Evolutionary conservation across 805 yeast species (phyloP), one percentile per base, ranked within the genome.

Genomic region (Sugiyamaella chiloensis): DNA sequence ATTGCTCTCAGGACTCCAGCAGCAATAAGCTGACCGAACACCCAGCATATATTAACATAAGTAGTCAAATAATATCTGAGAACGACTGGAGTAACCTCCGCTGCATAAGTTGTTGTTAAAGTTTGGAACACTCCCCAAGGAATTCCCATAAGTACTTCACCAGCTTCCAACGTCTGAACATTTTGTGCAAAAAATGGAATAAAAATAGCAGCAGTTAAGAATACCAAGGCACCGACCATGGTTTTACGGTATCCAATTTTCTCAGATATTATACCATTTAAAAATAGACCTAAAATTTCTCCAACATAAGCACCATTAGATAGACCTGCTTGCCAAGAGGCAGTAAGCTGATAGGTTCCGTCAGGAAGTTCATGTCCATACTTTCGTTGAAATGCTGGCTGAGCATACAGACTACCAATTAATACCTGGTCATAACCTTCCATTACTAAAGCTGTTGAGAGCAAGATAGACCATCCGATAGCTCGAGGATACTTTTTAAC

Each of bases 111-210:
- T 5, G 76, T 71, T 2, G 77, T 67, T 53, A 78, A 58, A 23
- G 77, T 69, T 46, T 70, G 76, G 55, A 77, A 76, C 5, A 70
- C 66, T 44, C 84, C 83, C 78, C 80, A 78, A 52, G 78, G 70
- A 23, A 76, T 30, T 11, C 60, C 50, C 20, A 29, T 29, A 39
- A 46, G 19, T 8, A 46, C 31, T 36, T 46, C 45, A 12, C 46
- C 51, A 3, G 29, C 51, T n/a, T 47, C 21, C 24, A 42, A 40
- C 24, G 47, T 65, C 11, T 62, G 63, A 19, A 66, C 47, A 48
- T 59, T 61, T 9, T 64, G 60, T 29, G 77, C 70, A 56, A 72
- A 74, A 53, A 73, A 73, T 30, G 68, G 66, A 40, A 74, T 62
- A 32, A 50, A 47, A 6, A 47, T 17, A 20, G 42, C 35, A 7